These are phyloP conservation scores for Bryum argenteum DNA, from an alignment of 225 moss, liverwort and hornwort species.

Conservation along the genomic window DNA sequence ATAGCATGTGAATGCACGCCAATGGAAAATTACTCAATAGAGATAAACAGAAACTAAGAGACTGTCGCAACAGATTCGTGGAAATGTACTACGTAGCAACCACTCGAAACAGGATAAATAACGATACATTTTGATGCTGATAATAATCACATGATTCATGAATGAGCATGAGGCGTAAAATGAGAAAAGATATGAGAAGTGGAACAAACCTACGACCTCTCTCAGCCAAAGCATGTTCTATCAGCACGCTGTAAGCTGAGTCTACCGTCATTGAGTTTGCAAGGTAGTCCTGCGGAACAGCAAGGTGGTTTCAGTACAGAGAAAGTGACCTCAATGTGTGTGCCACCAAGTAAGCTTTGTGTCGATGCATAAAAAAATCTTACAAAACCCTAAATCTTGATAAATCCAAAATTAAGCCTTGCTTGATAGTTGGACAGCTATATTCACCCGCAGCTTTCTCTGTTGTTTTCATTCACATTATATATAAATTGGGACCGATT, in stretches of 20 bases:
- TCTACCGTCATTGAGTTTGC: conserved; percentile 93
- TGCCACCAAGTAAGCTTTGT: not conserved
- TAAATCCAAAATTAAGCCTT: conserved; percentile 6
- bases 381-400: not conserved
- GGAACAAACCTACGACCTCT: conserved; percentile 88
- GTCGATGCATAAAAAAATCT: not conserved
- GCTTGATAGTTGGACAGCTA: not conserved
- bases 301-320: conserved; percentile 12
- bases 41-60: not conserved
- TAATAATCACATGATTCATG: not conserved
- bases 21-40: not conserved
- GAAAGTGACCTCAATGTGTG: not conserved
- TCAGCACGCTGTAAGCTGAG: conserved; percentile 88
- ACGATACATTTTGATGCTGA: not conserved
- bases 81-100: not conserved
- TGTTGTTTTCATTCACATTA: not conserved
- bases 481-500: not conserved
- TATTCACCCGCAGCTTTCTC: not conserved
- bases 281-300: conserved; percentile 83
- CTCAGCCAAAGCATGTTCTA: conserved; percentile 97
- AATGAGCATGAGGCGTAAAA: not conserved
- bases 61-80: conserved; percentile 9
- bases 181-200: no score
- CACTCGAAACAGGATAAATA: not conserved
- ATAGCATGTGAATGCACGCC: conserved; percentile 7